These are phyloP conservation scores for Boletus sensibilis DNA, from an alignment of 768 basidiomycete genomes.

Conservation along the genomic window DNA sequence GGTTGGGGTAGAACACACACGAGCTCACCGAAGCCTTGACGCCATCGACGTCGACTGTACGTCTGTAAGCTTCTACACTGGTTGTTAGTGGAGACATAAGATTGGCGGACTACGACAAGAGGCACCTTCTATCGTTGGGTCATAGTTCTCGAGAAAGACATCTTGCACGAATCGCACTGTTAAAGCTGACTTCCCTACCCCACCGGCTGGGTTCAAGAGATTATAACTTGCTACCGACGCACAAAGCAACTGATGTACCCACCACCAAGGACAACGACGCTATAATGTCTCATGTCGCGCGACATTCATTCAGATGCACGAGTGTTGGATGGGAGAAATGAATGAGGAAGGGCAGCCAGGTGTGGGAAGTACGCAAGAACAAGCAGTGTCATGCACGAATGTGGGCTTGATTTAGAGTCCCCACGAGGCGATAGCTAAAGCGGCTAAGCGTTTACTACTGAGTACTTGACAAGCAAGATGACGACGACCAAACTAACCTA, in stretches of 20 bases:
- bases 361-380: conserved; percentile 24
- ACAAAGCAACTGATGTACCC: conserved; percentile 22
- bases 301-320: conserved; percentile 2
- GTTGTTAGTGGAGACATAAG: conserved; percentile 8
- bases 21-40: conserved; percentile 54
- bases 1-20: conserved; percentile 19
- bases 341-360: conserved; percentile 1
- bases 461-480: not conserved
- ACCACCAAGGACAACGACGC: conserved; percentile 82
- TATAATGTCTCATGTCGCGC: conserved; percentile 63
- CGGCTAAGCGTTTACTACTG: conserved; percentile 4
- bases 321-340: conserved; percentile 13
- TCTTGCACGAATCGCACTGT: conserved; percentile 77
- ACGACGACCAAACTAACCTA: conserved; percentile 3
- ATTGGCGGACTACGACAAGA: not conserved
- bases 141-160: conserved; percentile 72
- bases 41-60: conserved; percentile 63
- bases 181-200: conserved; percentile 85
- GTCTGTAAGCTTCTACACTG: conserved; percentile 65
- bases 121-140: conserved; percentile 82
- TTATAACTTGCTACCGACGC: not conserved
- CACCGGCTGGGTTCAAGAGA: conserved; percentile 56
- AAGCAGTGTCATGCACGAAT: conserved; percentile 16
- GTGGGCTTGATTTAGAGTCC: conserved; percentile 2
- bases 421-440: conserved; percentile 2